Evolutionary conservation across 2,329 filamentous ascomycete genomes (phyloP), one percentile per base, ranked within the genome.

Genomic region (Hymenotorrendiella dingleyae): DNA sequence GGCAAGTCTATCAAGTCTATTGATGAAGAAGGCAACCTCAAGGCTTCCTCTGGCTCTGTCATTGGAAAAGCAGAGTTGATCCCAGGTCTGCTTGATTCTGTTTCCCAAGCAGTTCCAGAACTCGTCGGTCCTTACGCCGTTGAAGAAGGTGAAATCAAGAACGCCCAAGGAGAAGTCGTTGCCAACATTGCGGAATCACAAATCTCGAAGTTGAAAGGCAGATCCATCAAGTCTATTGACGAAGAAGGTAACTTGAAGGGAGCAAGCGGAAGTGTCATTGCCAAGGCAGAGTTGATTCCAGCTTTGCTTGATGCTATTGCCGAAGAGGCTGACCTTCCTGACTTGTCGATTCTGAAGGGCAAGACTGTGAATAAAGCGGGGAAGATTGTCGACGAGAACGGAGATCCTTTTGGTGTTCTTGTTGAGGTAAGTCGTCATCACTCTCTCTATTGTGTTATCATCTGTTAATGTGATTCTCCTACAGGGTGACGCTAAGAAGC

Each of bases 11-110:
- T 20, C 36, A 38, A 24, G 12, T 21, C 75, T 56, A 68, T 78
- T 24, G 82, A 86, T 51, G 78, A 76, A 42, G 66, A 84, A 35
- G 83, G 83, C 30, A 70, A 82, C 52, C 81, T 87, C 64, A 86
- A 80, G 78, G 81, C 82, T 57, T 80, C 86, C 50, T 68, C 68
- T 9, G 84, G 84, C 45, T 76, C 84, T 58, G 68, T 83, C 29
- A 72, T 86, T 40, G 83, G 83, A 24, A 74, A 74, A 40, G 78
- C 74, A 33, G 80, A 86, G 62, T 73, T 81, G 6, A 29, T n/a
- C n/a, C n/a, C n/a, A n/a, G n/a, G n/a, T n/a, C n/a, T n/a, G n/a
- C n/a, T n/a, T n/a, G n/a, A n/a, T n/a, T n/a, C n/a, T n/a, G n/a
- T n/a, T n/a, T n/a, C n/a, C n/a, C n/a, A n/a, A n/a, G n/a, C n/a